Percentiles rank a stretch among this genome's conserved stretches.
Conservation (phyloP, 2,329 filamentous ascomycete genomes). For the Leptosphaerulina australis region DNA sequence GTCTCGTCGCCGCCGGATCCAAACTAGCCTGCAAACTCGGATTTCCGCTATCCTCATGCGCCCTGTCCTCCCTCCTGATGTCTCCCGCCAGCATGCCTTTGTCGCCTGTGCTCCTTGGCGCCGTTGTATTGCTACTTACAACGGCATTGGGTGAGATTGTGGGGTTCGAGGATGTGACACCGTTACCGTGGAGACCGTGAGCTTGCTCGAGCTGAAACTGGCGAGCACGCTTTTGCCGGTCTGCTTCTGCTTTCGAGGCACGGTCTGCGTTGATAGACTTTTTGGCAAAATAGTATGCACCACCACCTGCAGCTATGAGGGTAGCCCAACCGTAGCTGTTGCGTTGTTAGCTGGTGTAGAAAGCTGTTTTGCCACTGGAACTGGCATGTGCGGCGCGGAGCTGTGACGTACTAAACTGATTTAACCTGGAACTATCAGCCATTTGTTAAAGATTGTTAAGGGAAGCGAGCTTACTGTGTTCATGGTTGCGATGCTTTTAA, state of each 20-base stretch:
- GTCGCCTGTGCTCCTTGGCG: conserved; percentile 20
- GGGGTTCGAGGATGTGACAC: conserved; percentile 9
- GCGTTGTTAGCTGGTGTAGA: conserved; percentile 18
- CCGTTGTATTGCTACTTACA: conserved; percentile 13
- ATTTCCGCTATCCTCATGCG: conserved; percentile 45
- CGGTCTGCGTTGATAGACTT: conserved; percentile 91
- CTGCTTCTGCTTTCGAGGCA: conserved; percentile 67
- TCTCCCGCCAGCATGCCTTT: conserved; percentile 15
- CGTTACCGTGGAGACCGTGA: conserved; percentile 9
- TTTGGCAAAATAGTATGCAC: conserved; percentile 96
- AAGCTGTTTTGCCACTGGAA: background rate
- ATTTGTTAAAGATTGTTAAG: background rate
- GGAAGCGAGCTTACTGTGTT: conserved; percentile 56
- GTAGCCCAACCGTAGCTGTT: conserved; percentile 88
- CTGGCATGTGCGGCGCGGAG: background rate
- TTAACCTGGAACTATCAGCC: conserved; percentile 55
- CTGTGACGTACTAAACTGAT: conserved; percentile 62
- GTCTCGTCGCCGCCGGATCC: conserved; percentile 85
- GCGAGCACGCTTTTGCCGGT: conserved; percentile 40
- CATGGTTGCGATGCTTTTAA: conserved; percentile 46
- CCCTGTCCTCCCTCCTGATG: conserved; percentile 17
- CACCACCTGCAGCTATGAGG: conserved; percentile 81
- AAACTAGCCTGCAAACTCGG: conserved; percentile 74
- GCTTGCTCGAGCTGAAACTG: conserved; percentile 42
- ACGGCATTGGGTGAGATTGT: conserved; percentile 21